These are phyloP conservation scores for Phytophthora lateralis DNA, from an alignment of 352 stramenopile species.

Conservation along the genomic window DNA sequence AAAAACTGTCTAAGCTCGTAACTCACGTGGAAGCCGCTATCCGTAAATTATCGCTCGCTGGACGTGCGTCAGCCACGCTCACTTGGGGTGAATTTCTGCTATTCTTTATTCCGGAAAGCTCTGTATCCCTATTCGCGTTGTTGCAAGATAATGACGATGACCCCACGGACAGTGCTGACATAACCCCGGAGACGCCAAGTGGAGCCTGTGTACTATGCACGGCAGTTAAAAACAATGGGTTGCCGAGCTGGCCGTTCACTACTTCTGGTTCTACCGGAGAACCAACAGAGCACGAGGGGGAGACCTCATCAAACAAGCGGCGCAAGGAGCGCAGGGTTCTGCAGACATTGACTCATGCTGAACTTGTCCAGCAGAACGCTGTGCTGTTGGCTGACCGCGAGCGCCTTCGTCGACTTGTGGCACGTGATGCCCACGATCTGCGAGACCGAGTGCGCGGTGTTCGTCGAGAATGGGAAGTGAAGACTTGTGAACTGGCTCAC, in stretches of 20 bases:
- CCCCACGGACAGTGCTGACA: not conserved
- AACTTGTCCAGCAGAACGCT: constrained; percentile 50
- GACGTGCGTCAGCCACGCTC: constrained; percentile 29
- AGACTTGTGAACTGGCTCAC: constrained; percentile 42
- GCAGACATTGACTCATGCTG: constrained; percentile 41
- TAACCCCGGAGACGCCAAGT: not conserved
- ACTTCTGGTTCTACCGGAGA: not conserved
- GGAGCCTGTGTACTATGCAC: constrained; percentile 19
- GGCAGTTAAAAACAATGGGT: constrained; percentile 8
- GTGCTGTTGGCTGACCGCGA: constrained; percentile 48
- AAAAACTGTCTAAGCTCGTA: constrained; percentile 40
- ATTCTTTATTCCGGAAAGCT: constrained; percentile 60
- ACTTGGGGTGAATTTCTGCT: constrained; percentile 85
- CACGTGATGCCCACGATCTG: constrained; percentile 51
- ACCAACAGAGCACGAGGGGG: constrained; percentile 10
- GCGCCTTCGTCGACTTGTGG: constrained; percentile 43
- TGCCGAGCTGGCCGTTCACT: constrained; percentile 17
- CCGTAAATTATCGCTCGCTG: constrained; percentile 28
- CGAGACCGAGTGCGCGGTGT: constrained; percentile 43
- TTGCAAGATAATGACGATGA: constrained; percentile 9
- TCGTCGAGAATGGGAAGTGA: constrained; percentile 51
- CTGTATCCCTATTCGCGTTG: constrained; percentile 18
- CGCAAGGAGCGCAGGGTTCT: constrained; percentile 19
- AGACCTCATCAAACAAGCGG: constrained; percentile 3
- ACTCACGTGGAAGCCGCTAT: constrained; percentile 47